These are phyloP conservation scores for Malassezia globosa DNA, from an alignment of 1,284 basidiomycete species.

Conservation along the genomic window DNA sequence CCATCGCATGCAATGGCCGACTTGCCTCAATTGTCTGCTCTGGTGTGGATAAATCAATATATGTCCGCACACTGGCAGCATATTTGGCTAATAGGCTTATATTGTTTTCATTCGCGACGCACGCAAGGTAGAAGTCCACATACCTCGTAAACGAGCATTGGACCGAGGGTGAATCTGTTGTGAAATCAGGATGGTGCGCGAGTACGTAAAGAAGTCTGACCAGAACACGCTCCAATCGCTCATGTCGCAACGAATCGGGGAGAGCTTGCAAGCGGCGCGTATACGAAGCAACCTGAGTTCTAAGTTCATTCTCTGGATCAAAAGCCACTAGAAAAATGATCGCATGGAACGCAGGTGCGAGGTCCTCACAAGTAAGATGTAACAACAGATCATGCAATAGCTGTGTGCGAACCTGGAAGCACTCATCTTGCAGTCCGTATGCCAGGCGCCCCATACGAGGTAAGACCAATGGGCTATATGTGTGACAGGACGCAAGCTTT, in stretches of 20 bases:
- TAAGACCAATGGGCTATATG: conserved; percentile 54
- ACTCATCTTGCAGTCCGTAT: conserved; percentile 70
- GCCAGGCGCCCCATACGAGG: conserved; percentile 54
- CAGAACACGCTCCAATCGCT: conserved; percentile 62
- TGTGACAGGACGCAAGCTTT: conserved; percentile 61
- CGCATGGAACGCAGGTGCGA: conserved; percentile 65
- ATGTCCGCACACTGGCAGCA: conserved; percentile 70
- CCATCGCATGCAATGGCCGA: conserved; percentile 71
- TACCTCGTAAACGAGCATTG: conserved; percentile 53
- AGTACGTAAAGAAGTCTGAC: conserved; percentile 74
- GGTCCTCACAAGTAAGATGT: conserved; percentile 56
- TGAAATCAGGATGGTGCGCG: conserved; percentile 86
- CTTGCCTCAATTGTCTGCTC: conserved; percentile 6
- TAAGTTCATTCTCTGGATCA: conserved; percentile 63
- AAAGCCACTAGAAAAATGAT: conserved; percentile 77
- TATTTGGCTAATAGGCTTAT: conserved; percentile 62
- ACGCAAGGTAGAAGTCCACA: conserved; percentile 74
- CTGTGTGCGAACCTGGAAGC: conserved; percentile 67
- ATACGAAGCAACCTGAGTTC: conserved; percentile 25
- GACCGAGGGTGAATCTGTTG: conserved; percentile 63
- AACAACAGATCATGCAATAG: conserved; percentile 67
- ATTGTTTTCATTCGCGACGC: conserved; percentile 64
- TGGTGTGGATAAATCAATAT: conserved; percentile 56
- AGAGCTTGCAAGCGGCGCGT: conserved; percentile 12
- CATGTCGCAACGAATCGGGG: conserved; percentile 18